Base-by-base conservation (phyloP, 1,139 yeast species). In the Dujonia santamariae region DNA sequence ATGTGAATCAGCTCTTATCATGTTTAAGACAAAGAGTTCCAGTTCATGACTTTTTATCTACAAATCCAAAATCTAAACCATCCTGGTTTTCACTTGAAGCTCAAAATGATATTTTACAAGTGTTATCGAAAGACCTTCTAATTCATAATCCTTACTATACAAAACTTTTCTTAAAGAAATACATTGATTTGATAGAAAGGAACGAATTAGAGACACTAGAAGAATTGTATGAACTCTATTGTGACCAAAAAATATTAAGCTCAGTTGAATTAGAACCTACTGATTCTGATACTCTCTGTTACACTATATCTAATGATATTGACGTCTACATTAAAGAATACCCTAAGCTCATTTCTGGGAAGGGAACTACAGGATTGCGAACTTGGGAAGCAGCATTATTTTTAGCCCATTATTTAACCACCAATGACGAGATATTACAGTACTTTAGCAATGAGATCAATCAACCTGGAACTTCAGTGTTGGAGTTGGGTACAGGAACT, bases 331-430 rank as follows among this genome's bases (percentile, higher is more conserved):
- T 83, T 3, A 60, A 61, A 37, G 94, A 85, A 48, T 67, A 75
- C 0, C 94, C 90, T 0, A 64, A 70, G 37, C 43, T 85, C 32
- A 75, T 86, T 8, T 74, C 86, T 13, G 87, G 87, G 0, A 54
- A 63, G 20, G 95, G 94, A 6, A 83, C 95, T 1, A 90, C 97
- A 0, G 97, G 97, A 0, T 61, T 79, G 38, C 63, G 97, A 29
- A 90, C 97, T 0, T 90, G 97, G 97, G 97, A 87, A 52, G 97
- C 96, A 1, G 85, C 96, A 0, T 46, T 85, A n/a, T 86, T 67
- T 39, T 59, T 88, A 13, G 61, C 81, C 7, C 67, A 76, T 32
- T 76, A 58, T 44, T 46, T 85, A 26, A 44, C 59, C n/a, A n/a
- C 21, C 37, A 43, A 19, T 4, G 26, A 34, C 27, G 8, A 11